A percentile compares a stretch with the other conserved stretches of the same genome.
Conservation (phyloP, 768 basidiomycete species). For the Crucibulum laeve region DNA sequence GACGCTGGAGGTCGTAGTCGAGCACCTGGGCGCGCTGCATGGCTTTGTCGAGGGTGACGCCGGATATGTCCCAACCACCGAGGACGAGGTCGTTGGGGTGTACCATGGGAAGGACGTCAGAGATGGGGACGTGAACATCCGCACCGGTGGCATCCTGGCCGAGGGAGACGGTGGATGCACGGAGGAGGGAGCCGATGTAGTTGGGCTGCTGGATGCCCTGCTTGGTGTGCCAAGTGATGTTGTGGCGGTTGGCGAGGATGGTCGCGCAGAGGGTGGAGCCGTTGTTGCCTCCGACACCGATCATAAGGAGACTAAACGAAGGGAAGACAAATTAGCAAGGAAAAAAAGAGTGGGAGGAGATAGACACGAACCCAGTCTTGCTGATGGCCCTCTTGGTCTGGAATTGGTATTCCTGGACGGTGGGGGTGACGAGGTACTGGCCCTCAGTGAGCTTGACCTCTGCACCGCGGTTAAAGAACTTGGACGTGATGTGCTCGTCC, state of each 20-base stretch:
- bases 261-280: constrained; percentile 92
- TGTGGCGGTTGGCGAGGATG: constrained; percentile 92
- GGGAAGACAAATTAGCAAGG: constrained; percentile 7
- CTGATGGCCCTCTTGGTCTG: constrained; percentile 81
- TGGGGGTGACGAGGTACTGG: constrained; percentile 75
- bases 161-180: constrained; percentile 91
- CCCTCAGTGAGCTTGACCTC: constrained; percentile 67
- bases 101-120: constrained; percentile 93
- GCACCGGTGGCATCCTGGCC: constrained; percentile 81
- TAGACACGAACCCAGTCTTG: constrained; percentile 79
- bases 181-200: constrained; percentile 95
- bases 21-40: constrained; percentile 93
- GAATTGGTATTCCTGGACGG: constrained; percentile 82
- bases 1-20: constrained; percentile 95
- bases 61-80: constrained; percentile 98
- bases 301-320: constrained; percentile 80
- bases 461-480: constrained; percentile 77
- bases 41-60: constrained; percentile 78
- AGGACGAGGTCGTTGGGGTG: constrained; percentile 97
- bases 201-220: constrained; percentile 89
- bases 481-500: constrained; percentile 78
- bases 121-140: constrained; percentile 90
- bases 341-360: constrained; percentile 6
- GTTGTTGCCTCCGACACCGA: constrained; percentile 97
- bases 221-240: constrained; percentile 95